Conservation (phyloP, 371 early-diverging fungal species). For the Blakeslea trispora region DNA sequence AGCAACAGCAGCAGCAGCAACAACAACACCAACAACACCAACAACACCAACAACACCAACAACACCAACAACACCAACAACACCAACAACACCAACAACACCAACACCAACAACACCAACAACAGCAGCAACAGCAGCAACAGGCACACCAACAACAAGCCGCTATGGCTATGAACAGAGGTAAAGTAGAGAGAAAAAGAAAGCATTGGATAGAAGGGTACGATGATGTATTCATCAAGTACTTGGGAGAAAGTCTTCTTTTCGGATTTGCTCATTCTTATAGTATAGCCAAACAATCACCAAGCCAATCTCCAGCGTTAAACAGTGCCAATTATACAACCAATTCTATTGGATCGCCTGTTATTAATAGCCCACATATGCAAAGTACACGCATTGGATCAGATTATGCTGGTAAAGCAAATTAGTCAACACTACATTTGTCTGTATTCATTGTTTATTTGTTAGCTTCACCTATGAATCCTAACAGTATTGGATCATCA, state of each 20-base stretch:
- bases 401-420: constrained; percentile 35
- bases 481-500: constrained; percentile 31
- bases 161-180: constrained; percentile 37
- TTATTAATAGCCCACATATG: constrained; percentile 38
- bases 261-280: neutral
- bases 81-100: constrained; percentile 26
- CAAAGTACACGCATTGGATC: constrained; percentile 30
- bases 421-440: neutral
- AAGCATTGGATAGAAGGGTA: neutral
- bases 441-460: neutral
- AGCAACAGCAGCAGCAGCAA: constrained; percentile 6
- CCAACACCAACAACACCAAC: neutral
- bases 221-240: no score
- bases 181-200: constrained; percentile 11
- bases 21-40: constrained; percentile 32
- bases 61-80: constrained; percentile 40
- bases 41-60: constrained; percentile 30
- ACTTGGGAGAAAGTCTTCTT: neutral
- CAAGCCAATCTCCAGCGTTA: constrained; percentile 46
- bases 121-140: constrained; percentile 22
- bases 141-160: constrained; percentile 31
- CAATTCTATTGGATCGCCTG: constrained; percentile 30
- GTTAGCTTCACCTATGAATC: constrained; percentile 36
- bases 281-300: constrained; percentile 43
- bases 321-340: constrained; percentile 35